Conservation (phyloP, 192 early-diverging fungal genomes). For the Coemansia sp. region DNA sequence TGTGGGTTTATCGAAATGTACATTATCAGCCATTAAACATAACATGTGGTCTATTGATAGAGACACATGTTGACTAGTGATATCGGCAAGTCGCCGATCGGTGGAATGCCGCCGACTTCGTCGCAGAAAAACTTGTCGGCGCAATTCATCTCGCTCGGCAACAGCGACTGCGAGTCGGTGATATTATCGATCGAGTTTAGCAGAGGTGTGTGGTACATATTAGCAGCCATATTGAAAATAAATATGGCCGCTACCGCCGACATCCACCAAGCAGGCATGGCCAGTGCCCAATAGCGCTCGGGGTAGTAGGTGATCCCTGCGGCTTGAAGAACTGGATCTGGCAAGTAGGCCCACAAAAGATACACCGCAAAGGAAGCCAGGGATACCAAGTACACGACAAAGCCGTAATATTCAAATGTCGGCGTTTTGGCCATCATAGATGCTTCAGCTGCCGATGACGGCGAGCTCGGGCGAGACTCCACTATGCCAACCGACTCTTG, state of each 20-base stretch:
- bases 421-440: conserved; percentile 61
- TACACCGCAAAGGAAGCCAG: conserved; percentile 76
- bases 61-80: conserved; percentile 71
- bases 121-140: conserved; percentile 26
- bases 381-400: conserved; percentile 80
- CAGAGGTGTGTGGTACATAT: conserved; percentile 74
- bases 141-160: conserved; percentile 19
- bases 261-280: conserved; percentile 76
- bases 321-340: conserved; percentile 67
- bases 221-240: conserved; percentile 72
- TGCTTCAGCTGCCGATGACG: conserved; percentile 21
- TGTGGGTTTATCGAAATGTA: background rate
- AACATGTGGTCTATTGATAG: conserved; percentile 51
- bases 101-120: conserved; percentile 48
- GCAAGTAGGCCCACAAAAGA: conserved; percentile 81
- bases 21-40: background rate
- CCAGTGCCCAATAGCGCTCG: conserved; percentile 80
- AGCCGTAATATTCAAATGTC: conserved; percentile 85
- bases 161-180: conserved; percentile 58
- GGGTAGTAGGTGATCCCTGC: conserved; percentile 86
- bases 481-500: conserved; percentile 19
- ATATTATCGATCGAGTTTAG: conserved; percentile 74
- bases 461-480: conserved; percentile 25
- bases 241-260: conserved; percentile 73
- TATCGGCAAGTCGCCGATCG: conserved; percentile 54